These are phyloP conservation scores for Sarocladiaceae sp. DNA, from an alignment of 2,329 filamentous ascomycete genomes.

Conservation along the genomic window DNA sequence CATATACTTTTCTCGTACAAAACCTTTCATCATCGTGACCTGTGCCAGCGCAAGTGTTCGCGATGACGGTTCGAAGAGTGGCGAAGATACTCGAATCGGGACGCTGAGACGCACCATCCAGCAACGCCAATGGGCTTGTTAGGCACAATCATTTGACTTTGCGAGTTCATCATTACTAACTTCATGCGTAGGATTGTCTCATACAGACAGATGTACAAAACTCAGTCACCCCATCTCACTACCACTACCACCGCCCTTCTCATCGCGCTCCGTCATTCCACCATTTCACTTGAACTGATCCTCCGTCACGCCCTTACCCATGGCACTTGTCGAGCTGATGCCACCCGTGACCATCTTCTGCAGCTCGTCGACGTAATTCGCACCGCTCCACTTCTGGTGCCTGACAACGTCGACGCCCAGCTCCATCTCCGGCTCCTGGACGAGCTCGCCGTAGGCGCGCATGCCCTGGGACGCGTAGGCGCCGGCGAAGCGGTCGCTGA, in stretches of 20 bases:
- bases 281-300: conserved; percentile 64
- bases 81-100: too few relatives aligned
- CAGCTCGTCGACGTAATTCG: conserved; percentile 89
- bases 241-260: neutral
- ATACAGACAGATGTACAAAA: too few relatives aligned
- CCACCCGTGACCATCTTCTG: conserved; percentile 97
- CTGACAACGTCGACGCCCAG: conserved; percentile 87
- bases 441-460: conserved; percentile 93
- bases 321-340: conserved; percentile 84
- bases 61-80: too few relatives aligned
- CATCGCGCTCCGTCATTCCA: neutral
- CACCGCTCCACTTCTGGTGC: conserved; percentile 98
- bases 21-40: too few relatives aligned
- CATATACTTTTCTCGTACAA: too few relatives aligned
- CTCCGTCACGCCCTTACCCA: conserved; percentile 97
- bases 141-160: too few relatives aligned
- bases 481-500: conserved; percentile 80
- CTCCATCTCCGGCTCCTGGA: conserved; percentile 97
- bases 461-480: conserved; percentile 80
- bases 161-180: too few relatives aligned
- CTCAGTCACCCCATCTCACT: neutral
- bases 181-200: too few relatives aligned
- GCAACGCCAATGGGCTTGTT: too few relatives aligned
- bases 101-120: too few relatives aligned
- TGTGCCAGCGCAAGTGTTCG: too few relatives aligned